Conservation (phyloP, 495 filamentous ascomycete species). For the Aspergillus egyptiacus region DNA sequence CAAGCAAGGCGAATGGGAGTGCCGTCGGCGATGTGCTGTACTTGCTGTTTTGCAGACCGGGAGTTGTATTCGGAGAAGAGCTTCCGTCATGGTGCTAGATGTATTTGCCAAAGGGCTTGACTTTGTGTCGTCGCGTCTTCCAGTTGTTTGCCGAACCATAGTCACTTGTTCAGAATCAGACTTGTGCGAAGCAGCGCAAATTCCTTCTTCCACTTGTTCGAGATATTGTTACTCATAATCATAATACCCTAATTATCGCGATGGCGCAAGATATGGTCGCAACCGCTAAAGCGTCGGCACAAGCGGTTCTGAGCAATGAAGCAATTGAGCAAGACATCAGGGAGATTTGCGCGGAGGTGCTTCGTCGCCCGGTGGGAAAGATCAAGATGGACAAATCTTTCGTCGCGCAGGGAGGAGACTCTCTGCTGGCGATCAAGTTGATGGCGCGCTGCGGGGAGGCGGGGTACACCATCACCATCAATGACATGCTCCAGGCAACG, state of each 20-base stretch:
- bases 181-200: not conserved
- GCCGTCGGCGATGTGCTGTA: not conserved
- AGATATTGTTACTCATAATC: not conserved
- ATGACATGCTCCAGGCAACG: constrained; percentile 9
- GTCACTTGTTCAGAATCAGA: not conserved
- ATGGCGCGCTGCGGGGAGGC: constrained; percentile 13
- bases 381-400: constrained; percentile 12
- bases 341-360: constrained; percentile 13
- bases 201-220: not conserved
- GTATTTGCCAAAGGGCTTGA: no score
- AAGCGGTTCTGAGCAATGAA: not conserved
- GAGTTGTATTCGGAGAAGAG: not conserved
- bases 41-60: not conserved
- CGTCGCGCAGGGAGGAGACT: constrained; percentile 12
- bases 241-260: not conserved
- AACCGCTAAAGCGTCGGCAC: not conserved
- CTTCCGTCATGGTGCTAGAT: no score
- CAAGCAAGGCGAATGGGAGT: not conserved
- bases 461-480: constrained; percentile 13
- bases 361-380: constrained; percentile 11
- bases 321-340: constrained; percentile 2
- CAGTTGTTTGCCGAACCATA: no score
- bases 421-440: constrained; percentile 9
- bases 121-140: no score
- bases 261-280: constrained; percentile 3